Evolutionary conservation across 1,139 yeast species (phyloP).

Genomic region (Candida mesenterica): DNA sequence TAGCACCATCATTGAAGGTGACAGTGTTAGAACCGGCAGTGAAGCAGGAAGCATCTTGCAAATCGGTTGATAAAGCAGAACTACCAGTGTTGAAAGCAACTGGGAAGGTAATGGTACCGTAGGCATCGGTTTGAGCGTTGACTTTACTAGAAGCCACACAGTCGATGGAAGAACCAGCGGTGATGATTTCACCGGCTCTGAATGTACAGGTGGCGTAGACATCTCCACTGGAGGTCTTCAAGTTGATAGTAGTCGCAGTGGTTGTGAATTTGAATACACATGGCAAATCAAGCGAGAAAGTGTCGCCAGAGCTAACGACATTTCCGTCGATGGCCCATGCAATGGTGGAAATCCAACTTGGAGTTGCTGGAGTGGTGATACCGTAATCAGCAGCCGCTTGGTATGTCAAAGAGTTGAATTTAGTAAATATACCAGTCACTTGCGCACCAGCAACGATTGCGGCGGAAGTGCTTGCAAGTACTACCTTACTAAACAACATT

Average conservation of each 20-base stretch:
- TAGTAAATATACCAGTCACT: slow-evolving; percentile 9
- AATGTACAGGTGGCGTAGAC: slow-evolving; percentile 28
- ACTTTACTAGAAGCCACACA: slow-evolving; percentile 24
- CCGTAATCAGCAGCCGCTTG: slow-evolving; percentile 4
- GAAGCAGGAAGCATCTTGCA: slow-evolving; percentile 20
- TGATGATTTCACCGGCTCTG: slow-evolving; percentile 22
- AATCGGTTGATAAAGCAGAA: slow-evolving; percentile 20
- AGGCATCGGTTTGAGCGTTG: slow-evolving; percentile 12
- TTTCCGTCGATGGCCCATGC: slow-evolving; percentile 10
- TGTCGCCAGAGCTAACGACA: slow-evolving; percentile 23
- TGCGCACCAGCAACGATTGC: slow-evolving; percentile 4
- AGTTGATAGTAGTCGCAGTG: slow-evolving; percentile 11
- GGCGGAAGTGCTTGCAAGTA: slow-evolving; percentile 1
- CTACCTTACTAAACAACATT: slow-evolving; percentile 2
- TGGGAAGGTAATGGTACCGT: slow-evolving; percentile 27
- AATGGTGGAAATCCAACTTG: slow-evolving; percentile 10
- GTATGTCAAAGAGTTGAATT: slow-evolving; percentile 5
- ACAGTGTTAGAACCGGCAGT: slow-evolving; percentile 26
- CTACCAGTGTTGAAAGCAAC: slow-evolving; percentile 28
- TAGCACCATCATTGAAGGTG: slow-evolving; percentile 28
- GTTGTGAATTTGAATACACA: slow-evolving; percentile 29
- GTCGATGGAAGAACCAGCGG: slow-evolving; percentile 21
- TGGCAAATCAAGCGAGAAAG: slow-evolving; percentile 27
- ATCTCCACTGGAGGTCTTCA: slow-evolving; percentile 16
- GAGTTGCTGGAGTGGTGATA: slow-evolving; percentile 4